These are phyloP conservation scores for Solanum verrucosum DNA, from an alignment of 257 asterid genomes.

Conservation along the genomic window DNA sequence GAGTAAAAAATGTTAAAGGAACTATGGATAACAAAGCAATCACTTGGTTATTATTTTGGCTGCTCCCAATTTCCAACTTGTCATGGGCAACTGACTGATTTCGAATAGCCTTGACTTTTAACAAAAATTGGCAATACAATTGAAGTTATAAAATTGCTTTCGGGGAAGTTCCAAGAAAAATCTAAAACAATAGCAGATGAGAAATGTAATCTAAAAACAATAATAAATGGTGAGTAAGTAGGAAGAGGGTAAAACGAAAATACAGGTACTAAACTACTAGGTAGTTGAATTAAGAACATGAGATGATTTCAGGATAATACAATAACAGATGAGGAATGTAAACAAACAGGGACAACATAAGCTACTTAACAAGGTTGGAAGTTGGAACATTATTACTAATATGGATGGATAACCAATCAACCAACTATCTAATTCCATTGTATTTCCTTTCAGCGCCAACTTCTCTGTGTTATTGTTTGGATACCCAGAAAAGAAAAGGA, in stretches of 20 bases:
- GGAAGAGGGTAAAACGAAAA: neutral
- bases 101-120: neutral
- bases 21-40: neutral
- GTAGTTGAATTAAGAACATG: neutral
- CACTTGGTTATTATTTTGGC: neutral
- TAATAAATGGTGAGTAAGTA: neutral
- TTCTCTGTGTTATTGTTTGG: neutral
- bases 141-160: neutral
- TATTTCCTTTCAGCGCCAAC: neutral
- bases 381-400: neutral
- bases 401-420: neutral
- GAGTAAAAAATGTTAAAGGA: neutral
- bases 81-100: neutral
- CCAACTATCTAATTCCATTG: neutral
- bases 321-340: neutral
- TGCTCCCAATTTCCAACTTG: neutral
- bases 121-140: neutral
- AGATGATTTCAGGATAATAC: neutral
- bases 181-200: neutral
- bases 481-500: neutral
- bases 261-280: neutral
- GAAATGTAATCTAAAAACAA: neutral
- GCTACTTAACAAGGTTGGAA: neutral
- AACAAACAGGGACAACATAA: neutral
- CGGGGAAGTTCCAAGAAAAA: neutral